These are phyloP conservation scores for Daucus carota DNA, from an alignment of 129 eudicot species.

Conservation along the genomic window DNA sequence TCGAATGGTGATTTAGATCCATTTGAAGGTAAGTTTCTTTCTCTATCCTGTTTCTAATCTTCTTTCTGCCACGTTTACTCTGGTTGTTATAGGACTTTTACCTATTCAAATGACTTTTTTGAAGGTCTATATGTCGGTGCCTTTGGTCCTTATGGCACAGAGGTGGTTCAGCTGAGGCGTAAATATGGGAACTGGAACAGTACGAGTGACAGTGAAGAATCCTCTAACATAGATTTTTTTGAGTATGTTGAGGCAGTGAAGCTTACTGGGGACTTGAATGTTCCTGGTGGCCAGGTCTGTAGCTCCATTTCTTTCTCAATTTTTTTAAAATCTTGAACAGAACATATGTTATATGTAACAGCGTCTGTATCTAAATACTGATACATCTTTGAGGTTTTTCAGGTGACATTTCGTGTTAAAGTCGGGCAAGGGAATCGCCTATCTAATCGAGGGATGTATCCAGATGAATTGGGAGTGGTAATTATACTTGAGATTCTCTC, in stretches of 20 bases:
- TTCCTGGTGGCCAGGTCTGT: conserved; percentile 95
- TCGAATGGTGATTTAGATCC: conserved; percentile 78
- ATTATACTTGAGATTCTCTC: conserved; percentile 4
- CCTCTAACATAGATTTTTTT: conserved; percentile 61
- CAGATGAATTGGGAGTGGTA: conserved; percentile 98
- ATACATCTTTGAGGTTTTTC: background rate
- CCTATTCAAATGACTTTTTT: conserved; percentile 5
- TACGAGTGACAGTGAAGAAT: conserved; percentile 34
- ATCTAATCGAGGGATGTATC: conserved; percentile 72
- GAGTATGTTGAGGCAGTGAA: conserved; percentile 99
- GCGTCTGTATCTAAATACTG: background rate
- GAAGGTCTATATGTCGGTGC: conserved; percentile 93
- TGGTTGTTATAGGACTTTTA: background rate
- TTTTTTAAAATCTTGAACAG: too few species aligned
- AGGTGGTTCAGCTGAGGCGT: conserved; percentile 87
- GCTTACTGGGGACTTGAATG: conserved; percentile 91
- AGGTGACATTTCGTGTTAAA: conserved; percentile 96
- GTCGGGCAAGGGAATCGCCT: conserved; percentile 67
- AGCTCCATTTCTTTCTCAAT: conserved; percentile 6
- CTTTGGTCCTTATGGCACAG: conserved; percentile 96
- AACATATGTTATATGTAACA: too few species aligned
- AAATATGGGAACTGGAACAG: conserved; percentile 94
- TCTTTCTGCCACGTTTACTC: background rate
- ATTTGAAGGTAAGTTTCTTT: conserved; percentile 61
- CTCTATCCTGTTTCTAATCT: background rate